These are phyloP conservation scores for Ramularia collo-cygni DNA, from an alignment of 2,329 filamentous ascomycete genomes.

Conservation along the genomic window DNA sequence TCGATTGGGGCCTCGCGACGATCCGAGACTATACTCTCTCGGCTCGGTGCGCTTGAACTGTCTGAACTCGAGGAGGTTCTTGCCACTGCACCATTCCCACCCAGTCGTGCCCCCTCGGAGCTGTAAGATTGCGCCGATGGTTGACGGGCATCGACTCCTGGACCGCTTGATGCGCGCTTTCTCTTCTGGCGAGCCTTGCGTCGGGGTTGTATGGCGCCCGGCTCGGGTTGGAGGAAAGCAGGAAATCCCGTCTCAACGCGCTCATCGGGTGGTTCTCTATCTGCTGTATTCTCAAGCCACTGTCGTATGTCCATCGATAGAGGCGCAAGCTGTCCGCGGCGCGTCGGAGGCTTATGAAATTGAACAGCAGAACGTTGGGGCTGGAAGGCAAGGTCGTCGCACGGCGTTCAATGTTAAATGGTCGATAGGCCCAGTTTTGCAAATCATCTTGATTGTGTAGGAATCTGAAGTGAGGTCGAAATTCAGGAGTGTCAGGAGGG, in stretches of 20 bases:
- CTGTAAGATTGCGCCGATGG: constrained; percentile 6
- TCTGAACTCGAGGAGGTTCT: constrained; percentile 5
- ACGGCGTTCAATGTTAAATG: too few species aligned
- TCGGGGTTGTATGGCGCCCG: constrained; percentile 12
- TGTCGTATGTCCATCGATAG: constrained; percentile 38
- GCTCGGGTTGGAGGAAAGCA: constrained; percentile 21
- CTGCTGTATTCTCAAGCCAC: constrained; percentile 39
- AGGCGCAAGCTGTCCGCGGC: neutral
- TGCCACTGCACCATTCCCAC: neutral
- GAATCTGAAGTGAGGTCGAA: too few species aligned
- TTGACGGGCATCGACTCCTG: constrained; percentile 12
- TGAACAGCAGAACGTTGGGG: too few species aligned
- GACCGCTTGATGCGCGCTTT: constrained; percentile 33
- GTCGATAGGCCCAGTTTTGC: too few species aligned
- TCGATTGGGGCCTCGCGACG: constrained; percentile 6
- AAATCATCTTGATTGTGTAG: too few species aligned
- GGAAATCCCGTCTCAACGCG: constrained; percentile 20
- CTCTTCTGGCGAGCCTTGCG: constrained; percentile 23
- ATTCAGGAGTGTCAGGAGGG: too few species aligned
- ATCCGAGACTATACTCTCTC: constrained; percentile 1
- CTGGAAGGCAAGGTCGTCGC: too few species aligned
- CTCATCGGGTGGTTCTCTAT: constrained; percentile 27
- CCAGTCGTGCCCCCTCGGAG: constrained; percentile 9
- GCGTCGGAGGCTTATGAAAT: too few species aligned
- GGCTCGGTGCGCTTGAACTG: constrained; percentile 1